Conservation (phyloP, 2,329 filamentous ascomycete species). For the Paecilomyces variotii region DNA sequence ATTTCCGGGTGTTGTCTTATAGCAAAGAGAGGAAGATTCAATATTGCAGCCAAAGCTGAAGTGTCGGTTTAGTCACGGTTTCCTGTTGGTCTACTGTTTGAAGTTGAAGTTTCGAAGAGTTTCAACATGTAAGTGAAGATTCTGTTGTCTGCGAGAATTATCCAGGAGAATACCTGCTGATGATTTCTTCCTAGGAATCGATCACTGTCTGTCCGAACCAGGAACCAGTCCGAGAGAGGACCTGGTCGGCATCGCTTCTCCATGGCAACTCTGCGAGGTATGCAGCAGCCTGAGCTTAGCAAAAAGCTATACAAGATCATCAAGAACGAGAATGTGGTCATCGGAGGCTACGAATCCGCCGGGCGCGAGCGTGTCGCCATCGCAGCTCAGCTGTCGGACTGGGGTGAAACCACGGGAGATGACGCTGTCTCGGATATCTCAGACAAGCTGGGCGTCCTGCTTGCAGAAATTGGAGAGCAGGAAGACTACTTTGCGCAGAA, state of each 20-base stretch:
- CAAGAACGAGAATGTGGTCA: conserved; percentile 87
- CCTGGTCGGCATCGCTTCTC: conserved; percentile 61
- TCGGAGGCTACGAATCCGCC: conserved; percentile 74
- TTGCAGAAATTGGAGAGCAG: conserved; percentile 89
- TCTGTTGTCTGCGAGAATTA: neutral
- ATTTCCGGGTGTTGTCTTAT: too few relatives aligned
- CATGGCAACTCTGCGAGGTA: conserved; percentile 76
- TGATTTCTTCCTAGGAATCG: conserved; percentile 28
- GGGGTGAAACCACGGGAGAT: conserved; percentile 87
- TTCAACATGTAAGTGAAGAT: neutral
- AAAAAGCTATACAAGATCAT: conserved; percentile 85
- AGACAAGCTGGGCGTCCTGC: conserved; percentile 88
- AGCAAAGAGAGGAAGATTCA: too few relatives aligned
- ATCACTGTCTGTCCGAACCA: conserved; percentile 32
- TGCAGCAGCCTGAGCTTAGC: conserved; percentile 78
- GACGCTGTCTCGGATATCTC: conserved; percentile 81
- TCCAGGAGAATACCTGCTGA: neutral
- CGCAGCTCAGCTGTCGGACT: conserved; percentile 86
- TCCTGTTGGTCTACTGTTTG: too few relatives aligned
- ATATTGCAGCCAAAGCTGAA: too few relatives aligned
- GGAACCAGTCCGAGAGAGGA: conserved; percentile 17
- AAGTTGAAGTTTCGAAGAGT: too few relatives aligned
- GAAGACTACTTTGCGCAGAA: conserved; percentile 82
- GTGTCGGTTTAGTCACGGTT: too few relatives aligned
- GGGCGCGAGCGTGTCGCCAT: conserved; percentile 77